Percentiles rank a stretch among this genome's conserved stretches.
Evolutionary conservation across 495 filamentous ascomycete genomes (phyloP).

Genomic region (Talaromyces adpressus): DNA sequence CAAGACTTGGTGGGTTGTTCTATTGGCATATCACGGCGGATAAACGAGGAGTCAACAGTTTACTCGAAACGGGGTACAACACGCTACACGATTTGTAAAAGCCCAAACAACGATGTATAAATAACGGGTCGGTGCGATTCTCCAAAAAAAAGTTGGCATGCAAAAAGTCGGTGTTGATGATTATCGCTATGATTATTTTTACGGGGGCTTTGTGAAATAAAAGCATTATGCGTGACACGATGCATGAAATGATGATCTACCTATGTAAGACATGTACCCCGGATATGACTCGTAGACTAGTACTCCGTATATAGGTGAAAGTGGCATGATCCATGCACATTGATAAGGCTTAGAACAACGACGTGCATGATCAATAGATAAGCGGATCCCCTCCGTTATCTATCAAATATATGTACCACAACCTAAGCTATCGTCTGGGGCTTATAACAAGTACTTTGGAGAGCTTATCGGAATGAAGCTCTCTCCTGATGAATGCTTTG

Average conservation of each 20-base stretch:
- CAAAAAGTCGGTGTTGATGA: neutral
- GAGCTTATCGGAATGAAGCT: too few species aligned
- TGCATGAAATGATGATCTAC: neutral
- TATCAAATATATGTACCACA: too few species aligned
- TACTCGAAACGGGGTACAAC: conserved; percentile 69
- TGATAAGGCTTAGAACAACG: too few species aligned
- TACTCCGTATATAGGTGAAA: too few species aligned
- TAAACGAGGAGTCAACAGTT: conserved; percentile 56
- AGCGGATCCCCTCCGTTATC: too few species aligned
- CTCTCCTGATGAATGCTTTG: too few species aligned
- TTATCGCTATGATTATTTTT: neutral
- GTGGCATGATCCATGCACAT: too few species aligned
- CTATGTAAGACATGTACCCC: neutral
- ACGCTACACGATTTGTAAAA: conserved; percentile 52
- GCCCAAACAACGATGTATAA: neutral
- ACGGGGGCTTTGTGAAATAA: neutral
- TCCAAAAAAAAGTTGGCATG: conserved; percentile 1
- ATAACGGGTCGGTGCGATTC: neutral
- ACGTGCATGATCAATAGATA: too few species aligned
- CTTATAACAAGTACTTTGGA: too few species aligned
- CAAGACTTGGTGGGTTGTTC: conserved; percentile 74
- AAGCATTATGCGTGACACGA: neutral
- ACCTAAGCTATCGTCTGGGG: too few species aligned
- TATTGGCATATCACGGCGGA: conserved; percentile 91
- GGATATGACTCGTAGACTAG: neutral